Evolutionary conservation across 306 rosid genomes (phyloP).

Genomic region (Sphenostylis stenocarpa): DNA sequence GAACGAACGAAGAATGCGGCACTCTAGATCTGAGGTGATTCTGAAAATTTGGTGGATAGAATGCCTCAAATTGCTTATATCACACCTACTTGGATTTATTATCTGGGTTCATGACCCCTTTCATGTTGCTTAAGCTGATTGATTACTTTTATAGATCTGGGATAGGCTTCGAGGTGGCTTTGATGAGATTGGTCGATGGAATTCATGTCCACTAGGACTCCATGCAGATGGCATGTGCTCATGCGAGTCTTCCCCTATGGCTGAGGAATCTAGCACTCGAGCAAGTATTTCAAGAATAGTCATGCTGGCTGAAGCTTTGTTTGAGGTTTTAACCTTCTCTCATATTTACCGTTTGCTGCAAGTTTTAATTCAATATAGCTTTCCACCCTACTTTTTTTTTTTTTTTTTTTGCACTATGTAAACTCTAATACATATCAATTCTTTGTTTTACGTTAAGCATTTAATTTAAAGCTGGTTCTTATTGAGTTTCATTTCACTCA

Average conservation of each 20-base stretch:
- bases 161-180: slow-evolving; percentile 90
- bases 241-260: slow-evolving; percentile 63
- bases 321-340: slow-evolving; percentile 64
- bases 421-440: background rate
- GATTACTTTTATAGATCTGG: slow-evolving; percentile 63
- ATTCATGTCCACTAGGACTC: slow-evolving; percentile 80
- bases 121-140: slow-evolving; percentile 29
- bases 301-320: slow-evolving; percentile 96
- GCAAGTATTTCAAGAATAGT: slow-evolving; percentile 96
- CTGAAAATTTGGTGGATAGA: slow-evolving; percentile 25
- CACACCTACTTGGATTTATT: slow-evolving; percentile 23
- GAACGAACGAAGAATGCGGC: slow-evolving; percentile 60
- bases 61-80: slow-evolving; percentile 24
- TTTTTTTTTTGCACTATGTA: slow-evolving; percentile 18
- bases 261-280: slow-evolving; percentile 81
- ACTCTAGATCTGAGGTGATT: slow-evolving; percentile 89
- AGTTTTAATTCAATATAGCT: slow-evolving; percentile 11
- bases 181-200: slow-evolving; percentile 64
- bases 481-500: slow-evolving; percentile 4
- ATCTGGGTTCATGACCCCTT: slow-evolving; percentile 15
- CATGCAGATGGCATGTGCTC: slow-evolving; percentile 89
- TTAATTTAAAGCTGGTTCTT: background rate
- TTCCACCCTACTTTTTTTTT: no score
- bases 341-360: background rate
- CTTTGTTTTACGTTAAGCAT: background rate